Conservation (phyloP, 225 moss, liverwort and hornwort genomes). For the Straminergon stramineum region DNA sequence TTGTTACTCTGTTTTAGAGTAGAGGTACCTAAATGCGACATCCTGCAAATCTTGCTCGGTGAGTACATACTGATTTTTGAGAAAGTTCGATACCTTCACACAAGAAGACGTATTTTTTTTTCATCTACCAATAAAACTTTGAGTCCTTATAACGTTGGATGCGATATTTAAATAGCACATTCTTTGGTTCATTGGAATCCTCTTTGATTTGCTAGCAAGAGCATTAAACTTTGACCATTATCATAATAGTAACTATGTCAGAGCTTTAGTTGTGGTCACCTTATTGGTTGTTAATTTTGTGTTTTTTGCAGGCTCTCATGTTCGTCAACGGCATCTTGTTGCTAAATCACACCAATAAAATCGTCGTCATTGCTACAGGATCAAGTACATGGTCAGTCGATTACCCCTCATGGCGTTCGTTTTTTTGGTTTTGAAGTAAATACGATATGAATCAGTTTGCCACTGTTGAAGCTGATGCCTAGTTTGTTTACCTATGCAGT, state of each 20-base stretch:
- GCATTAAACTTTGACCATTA: neutral
- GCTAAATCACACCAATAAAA: slow-evolving; percentile 70
- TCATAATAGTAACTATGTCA: too few species aligned
- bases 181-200: neutral
- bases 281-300: neutral
- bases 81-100: neutral
- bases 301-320: slow-evolving; percentile 46
- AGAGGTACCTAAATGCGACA: neutral
- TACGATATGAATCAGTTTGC: neutral
- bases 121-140: neutral
- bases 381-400: slow-evolving; percentile 70
- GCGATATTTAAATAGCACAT: neutral
- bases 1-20: neutral
- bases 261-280: neutral
- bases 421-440: neutral
- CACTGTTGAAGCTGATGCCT: slow-evolving; percentile 6
- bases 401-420: neutral
- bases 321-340: slow-evolving; percentile 82
- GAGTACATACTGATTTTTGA: neutral
- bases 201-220: neutral
- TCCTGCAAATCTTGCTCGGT: neutral
- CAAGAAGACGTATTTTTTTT: neutral
- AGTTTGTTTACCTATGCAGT: slow-evolving; percentile 38
- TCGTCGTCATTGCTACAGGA: slow-evolving; percentile 79
- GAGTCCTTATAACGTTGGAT: neutral